phyloP scores from a whole-genome alignment of 1,139 yeast genomes.

The Diutina mesorugosa region DNA sequence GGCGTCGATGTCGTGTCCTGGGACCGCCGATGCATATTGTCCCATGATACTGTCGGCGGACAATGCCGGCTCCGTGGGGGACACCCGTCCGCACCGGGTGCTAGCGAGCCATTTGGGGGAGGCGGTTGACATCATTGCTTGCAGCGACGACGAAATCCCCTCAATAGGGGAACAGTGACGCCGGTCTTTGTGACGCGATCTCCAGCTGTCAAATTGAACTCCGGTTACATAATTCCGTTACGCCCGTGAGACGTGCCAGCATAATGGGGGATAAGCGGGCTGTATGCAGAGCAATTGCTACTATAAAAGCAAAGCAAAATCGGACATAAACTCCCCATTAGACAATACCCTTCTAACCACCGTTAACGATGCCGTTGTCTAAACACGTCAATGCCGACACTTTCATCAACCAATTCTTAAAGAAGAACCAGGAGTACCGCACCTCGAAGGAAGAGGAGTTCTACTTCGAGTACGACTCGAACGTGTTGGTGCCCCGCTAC shows the following conservation, averaged over 20 bases:
- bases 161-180: no score
- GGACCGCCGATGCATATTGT: no score
- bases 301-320: neutral
- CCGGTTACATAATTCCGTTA: neutral
- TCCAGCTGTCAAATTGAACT: neutral
- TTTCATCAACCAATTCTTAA: constrained; percentile 19
- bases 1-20: no score
- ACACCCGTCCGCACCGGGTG: no score
- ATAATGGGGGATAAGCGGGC: neutral
- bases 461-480: constrained; percentile 22
- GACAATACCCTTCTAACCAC: neutral
- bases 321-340: neutral
- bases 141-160: no score
- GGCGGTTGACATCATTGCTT: no score
- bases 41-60: no score
- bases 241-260: neutral
- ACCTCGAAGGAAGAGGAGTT: constrained; percentile 18
- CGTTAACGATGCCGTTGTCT: constrained; percentile 24
- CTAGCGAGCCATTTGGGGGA: neutral
- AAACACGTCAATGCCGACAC: constrained; percentile 25
- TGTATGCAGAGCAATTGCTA: neutral
- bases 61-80: no score
- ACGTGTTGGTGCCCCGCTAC: constrained; percentile 30
- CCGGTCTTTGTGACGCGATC: neutral
- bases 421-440: constrained; percentile 12